Conservation (phyloP, 345 rosid genomes). For the Lepidium sativum region DNA sequence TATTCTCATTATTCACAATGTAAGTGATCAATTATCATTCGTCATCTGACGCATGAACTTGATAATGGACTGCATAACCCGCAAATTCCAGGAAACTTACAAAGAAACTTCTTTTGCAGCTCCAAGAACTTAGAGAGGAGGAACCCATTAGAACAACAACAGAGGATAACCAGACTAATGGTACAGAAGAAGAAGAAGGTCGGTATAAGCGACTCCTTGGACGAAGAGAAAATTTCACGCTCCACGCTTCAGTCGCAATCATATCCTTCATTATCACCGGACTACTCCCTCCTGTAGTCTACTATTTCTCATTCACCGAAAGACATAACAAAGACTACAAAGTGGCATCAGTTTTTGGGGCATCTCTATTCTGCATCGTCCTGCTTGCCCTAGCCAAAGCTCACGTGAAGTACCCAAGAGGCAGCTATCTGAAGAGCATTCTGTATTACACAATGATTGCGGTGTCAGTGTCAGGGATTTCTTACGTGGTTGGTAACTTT, state of each 20-base stretch:
- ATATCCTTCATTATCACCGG: conserved; percentile 56
- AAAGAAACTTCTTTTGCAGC: conserved; percentile 3
- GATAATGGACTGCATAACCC: not conserved
- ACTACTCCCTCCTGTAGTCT: conserved; percentile 47
- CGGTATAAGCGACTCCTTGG: conserved; percentile 58
- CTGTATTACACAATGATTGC: conserved; percentile 36
- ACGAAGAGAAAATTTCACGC: conserved; percentile 35
- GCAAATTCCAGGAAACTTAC: not conserved
- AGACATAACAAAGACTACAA: conserved; percentile 47
- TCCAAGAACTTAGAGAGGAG: conserved; percentile 47
- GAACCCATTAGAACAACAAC: conserved; percentile 33
- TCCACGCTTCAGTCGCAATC: conserved; percentile 44
- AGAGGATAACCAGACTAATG: not conserved
- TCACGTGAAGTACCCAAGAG: conserved; percentile 34
- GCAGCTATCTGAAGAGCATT: conserved; percentile 42
- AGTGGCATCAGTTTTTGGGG: conserved; percentile 45
- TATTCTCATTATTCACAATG: conserved; percentile 48
- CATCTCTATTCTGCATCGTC: conserved; percentile 54
- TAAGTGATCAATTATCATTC: conserved; percentile 31
- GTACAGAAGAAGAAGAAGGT: conserved; percentile 36
- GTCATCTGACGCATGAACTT: not conserved
- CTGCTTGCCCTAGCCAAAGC: conserved; percentile 66
- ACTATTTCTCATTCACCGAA: conserved; percentile 47
- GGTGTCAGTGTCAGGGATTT: conserved; percentile 45
- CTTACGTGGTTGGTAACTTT: conserved; percentile 52